Evolutionary conservation across 768 basidiomycete species (phyloP), one percentile per base, ranked within the genome.

Genomic region (Fomitopsis serialis): DNA sequence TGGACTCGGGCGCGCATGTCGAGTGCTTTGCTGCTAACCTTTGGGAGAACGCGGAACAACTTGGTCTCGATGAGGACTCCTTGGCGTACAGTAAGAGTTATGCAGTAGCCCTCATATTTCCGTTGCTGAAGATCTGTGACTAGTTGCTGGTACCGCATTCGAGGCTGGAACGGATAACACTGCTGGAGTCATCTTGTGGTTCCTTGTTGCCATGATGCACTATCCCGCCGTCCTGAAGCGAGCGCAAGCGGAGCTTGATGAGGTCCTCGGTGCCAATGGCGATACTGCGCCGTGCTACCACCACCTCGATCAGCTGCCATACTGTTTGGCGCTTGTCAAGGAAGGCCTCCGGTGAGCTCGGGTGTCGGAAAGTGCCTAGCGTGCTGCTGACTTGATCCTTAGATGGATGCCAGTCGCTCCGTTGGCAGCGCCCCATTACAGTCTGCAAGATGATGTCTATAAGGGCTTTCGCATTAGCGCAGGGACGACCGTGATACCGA

Each of bases 401-500:
- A 32, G 29, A 32, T 32, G 29, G 29, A 32, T 32, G 29, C 29
- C 29, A 11, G 11, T 11, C 11, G 29, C 29, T 32, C 29, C 29
- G 29, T 32, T 32, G 29, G 5, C 29, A 5, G 5, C 11, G 6
- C 29, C 29, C 11, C 29, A 32, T 11, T 32, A 6, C 29, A 32
- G 29, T 11, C 50, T 36, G 15, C 40, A 57, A 44, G 80, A 86
- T 56, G 84, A 87, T 55, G 63, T 78, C 24, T 86, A 84, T 59
- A 62, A 75, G 23, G 80, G 76, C 2, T 71, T 73, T 66, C 68
- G 73, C 36, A 77, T 86, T 36, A 83, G 84, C n/a, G 78, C 81
- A 60, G 84, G 84, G 8, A 74, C 37, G 27, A 45, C 68, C 67
- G 63, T 85, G 15, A 78, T 84, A 53, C 75, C 72, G 12, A 86